These are phyloP conservation scores for Aspergillus sp. DNA, from an alignment of 2,329 filamentous ascomycete species.

Conservation along the genomic window DNA sequence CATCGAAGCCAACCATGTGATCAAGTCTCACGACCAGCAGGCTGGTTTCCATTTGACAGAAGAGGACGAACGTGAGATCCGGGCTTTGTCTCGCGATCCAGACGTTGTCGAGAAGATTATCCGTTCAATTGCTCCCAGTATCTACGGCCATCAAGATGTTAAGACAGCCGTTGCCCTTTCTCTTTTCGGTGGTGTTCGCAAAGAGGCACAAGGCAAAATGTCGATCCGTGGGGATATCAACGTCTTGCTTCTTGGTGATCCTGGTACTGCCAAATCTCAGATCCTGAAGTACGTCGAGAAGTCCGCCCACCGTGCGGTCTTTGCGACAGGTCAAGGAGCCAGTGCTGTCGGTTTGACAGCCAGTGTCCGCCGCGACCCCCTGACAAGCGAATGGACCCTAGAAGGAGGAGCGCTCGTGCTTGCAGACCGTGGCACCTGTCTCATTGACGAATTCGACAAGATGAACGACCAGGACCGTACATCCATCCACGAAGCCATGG, in stretches of 20 bases:
- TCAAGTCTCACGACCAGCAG: conserved; percentile 96
- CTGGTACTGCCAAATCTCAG: conserved; percentile 96
- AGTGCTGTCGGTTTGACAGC: conserved; percentile 97
- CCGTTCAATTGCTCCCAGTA: conserved; percentile 90
- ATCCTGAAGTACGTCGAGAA: conserved; percentile 97
- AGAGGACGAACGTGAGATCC: conserved; percentile 89
- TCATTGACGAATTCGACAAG: conserved; percentile 99
- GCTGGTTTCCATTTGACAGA: conserved; percentile 95
- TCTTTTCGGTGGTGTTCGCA: conserved; percentile 91
- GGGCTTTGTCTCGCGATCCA: conserved; percentile 81
- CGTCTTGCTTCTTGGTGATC: conserved; percentile 90
- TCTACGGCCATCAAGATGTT: conserved; percentile 94
- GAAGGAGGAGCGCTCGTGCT: conserved; percentile 95
- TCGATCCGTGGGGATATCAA: conserved; percentile 97
- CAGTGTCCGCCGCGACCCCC: conserved; percentile 88
- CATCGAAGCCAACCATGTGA: conserved; percentile 92
- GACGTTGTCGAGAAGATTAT: conserved; percentile 92
- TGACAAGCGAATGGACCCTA: conserved; percentile 96
- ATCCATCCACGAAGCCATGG: conserved; percentile 99
- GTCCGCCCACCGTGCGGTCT: conserved; percentile 93
- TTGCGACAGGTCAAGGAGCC: conserved; percentile 95
- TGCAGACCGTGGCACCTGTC: conserved; percentile 88
- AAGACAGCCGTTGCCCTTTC: conserved; percentile 95
- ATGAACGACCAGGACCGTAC: conserved; percentile 99
- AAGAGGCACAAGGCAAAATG: conserved; percentile 84